These are phyloP conservation scores for Angomonas deanei DNA, from an alignment of 208 protist genomes.

Conservation along the genomic window DNA sequence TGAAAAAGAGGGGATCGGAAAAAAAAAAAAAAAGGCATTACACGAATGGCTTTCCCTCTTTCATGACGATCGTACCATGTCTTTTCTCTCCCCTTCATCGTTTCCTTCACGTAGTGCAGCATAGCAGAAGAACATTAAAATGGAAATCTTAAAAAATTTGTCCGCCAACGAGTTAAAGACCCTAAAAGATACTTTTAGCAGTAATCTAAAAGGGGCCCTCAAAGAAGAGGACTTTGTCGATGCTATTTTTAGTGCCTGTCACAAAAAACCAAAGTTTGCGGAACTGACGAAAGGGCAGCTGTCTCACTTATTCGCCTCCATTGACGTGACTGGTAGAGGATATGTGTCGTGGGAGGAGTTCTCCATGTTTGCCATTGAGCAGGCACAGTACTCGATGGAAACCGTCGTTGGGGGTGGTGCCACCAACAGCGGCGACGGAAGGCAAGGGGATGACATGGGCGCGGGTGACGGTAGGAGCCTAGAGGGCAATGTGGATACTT, in stretches of 20 bases:
- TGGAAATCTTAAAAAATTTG: slow-evolving; percentile 57
- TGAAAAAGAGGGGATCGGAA: too few species aligned
- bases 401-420: background rate
- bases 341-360: slow-evolving; percentile 47
- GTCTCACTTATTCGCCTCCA: slow-evolving; percentile 27
- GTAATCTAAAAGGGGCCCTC: slow-evolving; percentile 7
- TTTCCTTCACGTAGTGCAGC: background rate
- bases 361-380: slow-evolving; percentile 44
- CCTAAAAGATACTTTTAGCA: slow-evolving; percentile 21
- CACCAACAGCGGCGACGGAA: too few species aligned
- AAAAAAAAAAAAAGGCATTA: too few species aligned
- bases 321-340: slow-evolving; percentile 34
- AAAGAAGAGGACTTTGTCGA: slow-evolving; percentile 22
- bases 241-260: slow-evolving; percentile 11
- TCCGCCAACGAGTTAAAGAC: slow-evolving; percentile 21
- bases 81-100: background rate
- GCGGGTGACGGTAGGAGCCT: background rate
- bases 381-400: slow-evolving; percentile 2
- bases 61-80: too few species aligned
- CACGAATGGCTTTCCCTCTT: too few species aligned
- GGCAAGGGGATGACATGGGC: background rate
- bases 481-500: slow-evolving; percentile 11
- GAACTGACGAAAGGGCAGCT: slow-evolving; percentile 15
- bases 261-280: background rate
- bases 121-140: too few species aligned